Conservation (phyloP, 768 basidiomycete species). For the Lentinula lateritia region DNA sequence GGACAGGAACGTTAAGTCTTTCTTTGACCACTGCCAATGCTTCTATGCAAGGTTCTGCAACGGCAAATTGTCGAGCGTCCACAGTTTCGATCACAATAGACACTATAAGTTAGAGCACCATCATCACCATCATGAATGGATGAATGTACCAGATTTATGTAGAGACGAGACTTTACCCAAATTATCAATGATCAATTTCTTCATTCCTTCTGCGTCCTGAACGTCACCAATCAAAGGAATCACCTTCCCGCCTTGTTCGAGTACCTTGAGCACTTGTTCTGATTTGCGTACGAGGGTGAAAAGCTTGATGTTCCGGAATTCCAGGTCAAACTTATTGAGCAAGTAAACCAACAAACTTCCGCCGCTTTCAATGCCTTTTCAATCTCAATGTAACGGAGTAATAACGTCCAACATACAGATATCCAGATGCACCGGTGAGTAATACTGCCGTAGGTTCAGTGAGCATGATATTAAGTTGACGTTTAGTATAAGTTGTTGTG, state of each 20-base stretch:
- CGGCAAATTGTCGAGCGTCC: conserved; percentile 7
- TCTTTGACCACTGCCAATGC: conserved; percentile 6
- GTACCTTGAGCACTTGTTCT: conserved; percentile 6
- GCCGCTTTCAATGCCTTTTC: not conserved
- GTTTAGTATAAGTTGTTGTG: too few relatives aligned
- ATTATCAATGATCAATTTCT: not conserved
- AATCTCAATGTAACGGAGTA: not conserved
- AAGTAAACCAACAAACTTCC: conserved; percentile 1
- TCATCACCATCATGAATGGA: not conserved
- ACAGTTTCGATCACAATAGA: conserved; percentile 7
- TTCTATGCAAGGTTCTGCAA: conserved; percentile 7
- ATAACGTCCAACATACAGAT: not conserved
- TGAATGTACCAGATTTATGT: not conserved
- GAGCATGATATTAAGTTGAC: not conserved
- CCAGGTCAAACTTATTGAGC: conserved; percentile 3
- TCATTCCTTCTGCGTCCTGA: not conserved
- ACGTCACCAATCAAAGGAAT: conserved; percentile 5
- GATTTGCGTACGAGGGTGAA: conserved; percentile 7
- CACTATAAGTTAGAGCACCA: not conserved
- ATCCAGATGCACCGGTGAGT: conserved; percentile 9
- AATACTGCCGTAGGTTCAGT: not conserved
- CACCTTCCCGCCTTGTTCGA: not conserved
- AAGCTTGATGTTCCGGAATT: not conserved
- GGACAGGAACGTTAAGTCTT: conserved; percentile 5
- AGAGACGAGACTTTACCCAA: not conserved